phyloP scores from a whole-genome alignment of 2,329 filamentous ascomycete species.

The Chrysoporthe deuterocubensis region DNA sequence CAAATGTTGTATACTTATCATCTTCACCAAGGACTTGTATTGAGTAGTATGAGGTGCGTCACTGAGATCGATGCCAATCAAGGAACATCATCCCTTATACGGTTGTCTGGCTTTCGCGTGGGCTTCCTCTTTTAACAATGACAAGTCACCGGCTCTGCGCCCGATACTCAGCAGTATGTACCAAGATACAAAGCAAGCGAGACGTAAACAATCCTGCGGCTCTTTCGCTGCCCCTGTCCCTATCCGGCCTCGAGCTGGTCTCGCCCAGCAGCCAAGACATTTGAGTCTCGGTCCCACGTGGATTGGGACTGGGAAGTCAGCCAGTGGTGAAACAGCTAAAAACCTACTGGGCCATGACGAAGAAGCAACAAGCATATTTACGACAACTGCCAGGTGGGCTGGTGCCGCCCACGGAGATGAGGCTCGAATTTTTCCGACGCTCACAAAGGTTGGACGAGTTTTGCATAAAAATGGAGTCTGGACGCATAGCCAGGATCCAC shows the following conservation, averaged over 20 bases:
- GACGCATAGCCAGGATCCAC: background rate
- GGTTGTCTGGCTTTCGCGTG: no score
- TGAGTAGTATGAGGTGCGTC: no score
- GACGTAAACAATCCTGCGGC: no score
- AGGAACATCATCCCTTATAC: no score
- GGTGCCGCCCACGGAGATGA: background rate
- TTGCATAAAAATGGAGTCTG: background rate
- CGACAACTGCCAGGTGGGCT: background rate
- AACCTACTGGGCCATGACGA: background rate
- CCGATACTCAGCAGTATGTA: no score
- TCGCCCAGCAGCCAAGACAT: background rate
- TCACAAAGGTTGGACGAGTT: background rate
- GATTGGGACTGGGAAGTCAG: background rate
- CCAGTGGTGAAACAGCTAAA: background rate
- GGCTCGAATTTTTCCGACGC: background rate
- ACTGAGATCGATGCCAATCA: background rate
- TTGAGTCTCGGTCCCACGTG: background rate
- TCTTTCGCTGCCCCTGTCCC: no score
- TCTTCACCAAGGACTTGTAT: background rate
- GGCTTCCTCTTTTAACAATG: no score
- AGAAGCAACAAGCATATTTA: background rate
- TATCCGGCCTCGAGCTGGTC: background rate
- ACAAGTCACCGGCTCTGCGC: no score
- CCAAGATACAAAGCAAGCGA: no score
- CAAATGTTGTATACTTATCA: background rate